Evolutionary conservation across 768 basidiomycete genomes (phyloP).

Genomic region (Brasilioporus rufonigricans): DNA sequence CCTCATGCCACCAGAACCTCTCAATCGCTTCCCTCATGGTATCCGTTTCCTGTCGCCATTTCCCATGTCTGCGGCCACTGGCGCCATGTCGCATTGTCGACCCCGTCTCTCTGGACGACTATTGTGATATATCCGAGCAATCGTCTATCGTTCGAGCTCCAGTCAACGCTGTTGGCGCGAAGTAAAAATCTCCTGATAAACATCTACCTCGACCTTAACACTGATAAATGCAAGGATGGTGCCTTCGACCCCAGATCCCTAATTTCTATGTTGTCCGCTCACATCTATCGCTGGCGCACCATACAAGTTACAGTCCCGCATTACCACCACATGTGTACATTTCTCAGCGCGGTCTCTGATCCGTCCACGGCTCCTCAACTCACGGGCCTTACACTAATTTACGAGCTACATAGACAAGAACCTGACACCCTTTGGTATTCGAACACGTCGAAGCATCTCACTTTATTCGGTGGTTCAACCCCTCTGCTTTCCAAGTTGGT

Average conservation of each 20-base stretch:
- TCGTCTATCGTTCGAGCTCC: constrained; percentile 43
- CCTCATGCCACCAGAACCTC: neutral
- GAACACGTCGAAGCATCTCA: constrained; percentile 39
- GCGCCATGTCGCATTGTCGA: constrained; percentile 51
- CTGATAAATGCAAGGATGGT: neutral
- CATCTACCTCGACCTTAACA: neutral
- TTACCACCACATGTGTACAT: constrained; percentile 46
- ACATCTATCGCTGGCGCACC: constrained; percentile 36
- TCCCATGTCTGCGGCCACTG: constrained; percentile 45
- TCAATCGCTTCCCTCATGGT: constrained; percentile 6
- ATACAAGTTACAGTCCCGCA: constrained; percentile 49
- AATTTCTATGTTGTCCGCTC: constrained; percentile 44
- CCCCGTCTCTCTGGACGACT: constrained; percentile 55
- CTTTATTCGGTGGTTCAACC: constrained; percentile 50
- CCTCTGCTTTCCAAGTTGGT: constrained; percentile 49
- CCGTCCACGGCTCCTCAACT: constrained; percentile 49
- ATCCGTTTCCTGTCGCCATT: constrained; percentile 47
- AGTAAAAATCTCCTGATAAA: constrained; percentile 36
- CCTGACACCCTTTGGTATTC: constrained; percentile 3
- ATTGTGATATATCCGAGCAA: constrained; percentile 32
- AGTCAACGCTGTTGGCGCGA: constrained; percentile 47
- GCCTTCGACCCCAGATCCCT: constrained; percentile 23
- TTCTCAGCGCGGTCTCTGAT: constrained; percentile 43
- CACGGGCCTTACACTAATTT: constrained; percentile 53
- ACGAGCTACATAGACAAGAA: constrained; percentile 17